A percentile compares a stretch with the other conserved stretches of the same genome.
Conservation (phyloP, 805 yeast species). For the Candida tammaniensis region DNA sequence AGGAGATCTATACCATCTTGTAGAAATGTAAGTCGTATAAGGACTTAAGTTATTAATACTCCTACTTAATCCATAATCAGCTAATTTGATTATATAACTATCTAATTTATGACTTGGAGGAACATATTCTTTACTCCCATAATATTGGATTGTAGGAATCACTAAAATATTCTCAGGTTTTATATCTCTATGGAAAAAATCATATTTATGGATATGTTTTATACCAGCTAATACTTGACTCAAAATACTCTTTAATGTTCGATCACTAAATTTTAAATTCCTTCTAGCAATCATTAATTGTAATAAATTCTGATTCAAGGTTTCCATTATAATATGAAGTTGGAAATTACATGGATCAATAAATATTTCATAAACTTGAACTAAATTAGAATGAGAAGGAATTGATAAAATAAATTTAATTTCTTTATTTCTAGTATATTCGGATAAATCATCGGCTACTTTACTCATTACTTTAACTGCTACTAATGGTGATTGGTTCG, state of each 20-base stretch:
- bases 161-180: conserved; percentile 92
- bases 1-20: conserved; percentile 86
- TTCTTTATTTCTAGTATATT: conserved; percentile 53
- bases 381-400: conserved; percentile 67
- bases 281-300: conserved; percentile 70
- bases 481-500: conserved; percentile 29
- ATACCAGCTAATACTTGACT: conserved; percentile 75
- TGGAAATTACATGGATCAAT: conserved; percentile 58
- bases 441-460: conserved; percentile 31
- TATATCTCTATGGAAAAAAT: conserved; percentile 82
- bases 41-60: conserved; percentile 49
- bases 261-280: conserved; percentile 49
- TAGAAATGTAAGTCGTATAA: conserved; percentile 75
- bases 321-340: conserved; percentile 84
- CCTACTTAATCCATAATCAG: conserved; percentile 80
- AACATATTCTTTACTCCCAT: conserved; percentile 37
- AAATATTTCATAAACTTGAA: conserved; percentile 76
- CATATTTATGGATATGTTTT: conserved; percentile 70
- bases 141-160: conserved; percentile 53
- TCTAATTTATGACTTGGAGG: conserved; percentile 41
- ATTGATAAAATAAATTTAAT: conserved; percentile 63
- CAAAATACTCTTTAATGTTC: conserved; percentile 62
- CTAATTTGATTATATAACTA: conserved; percentile 64
- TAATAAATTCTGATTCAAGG: conserved; percentile 77
- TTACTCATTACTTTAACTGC: conserved; percentile 82